Base-by-base conservation (phyloP, 1,139 yeast genomes). In the Ogataea hybrid region DNA sequence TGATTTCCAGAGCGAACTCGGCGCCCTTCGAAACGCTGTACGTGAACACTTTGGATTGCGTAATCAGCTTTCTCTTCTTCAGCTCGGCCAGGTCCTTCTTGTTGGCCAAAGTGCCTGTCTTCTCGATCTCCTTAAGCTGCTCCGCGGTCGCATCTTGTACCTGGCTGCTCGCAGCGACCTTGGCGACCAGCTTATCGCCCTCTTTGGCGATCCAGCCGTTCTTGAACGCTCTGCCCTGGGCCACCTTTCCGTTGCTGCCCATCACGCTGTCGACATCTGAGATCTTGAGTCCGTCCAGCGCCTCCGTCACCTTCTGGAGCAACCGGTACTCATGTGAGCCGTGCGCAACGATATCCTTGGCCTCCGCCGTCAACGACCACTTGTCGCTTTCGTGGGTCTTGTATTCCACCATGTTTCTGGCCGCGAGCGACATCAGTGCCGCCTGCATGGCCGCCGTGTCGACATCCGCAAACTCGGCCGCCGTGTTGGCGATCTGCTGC, bases 191-290 rank as follows among this genome's bases (percentile, higher is more conserved):
- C 59, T 73, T 67, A 55, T 86, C 95, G 41, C 94, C 95, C 50
- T 84, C 85, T 65, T 92, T 92, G 53, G 78, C 70, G 58, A 92
- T 81, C 99, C 99, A 92, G 38, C 95, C 95, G 65, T 90, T 90
- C 68, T 89, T 92, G 76, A 92, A 92, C n/a, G 97, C 98, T 59
- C 90, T 84, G 57, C 95, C 96, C 69, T 92, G 98, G 47, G 98
- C 99, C 50, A 90, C 76, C 57, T 84, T 82, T 46, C 97, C 97
- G 49, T 80, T 77, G 38, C 81, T 69, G 39, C 97, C 97, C 65
- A 90, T 72, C 51, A 83, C 78, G 46, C 79, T 64, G 53, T 79
- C 78, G 45, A 92, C 95, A 46, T 92, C 97, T 18, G 84, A 64
- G 53, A 92, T 82, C 59, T 86, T 85, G 58, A 92, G 74, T 32